Evolutionary conservation across 2,329 filamentous ascomycete genomes (phyloP).

Genomic region (Talaromyces sp.): DNA sequence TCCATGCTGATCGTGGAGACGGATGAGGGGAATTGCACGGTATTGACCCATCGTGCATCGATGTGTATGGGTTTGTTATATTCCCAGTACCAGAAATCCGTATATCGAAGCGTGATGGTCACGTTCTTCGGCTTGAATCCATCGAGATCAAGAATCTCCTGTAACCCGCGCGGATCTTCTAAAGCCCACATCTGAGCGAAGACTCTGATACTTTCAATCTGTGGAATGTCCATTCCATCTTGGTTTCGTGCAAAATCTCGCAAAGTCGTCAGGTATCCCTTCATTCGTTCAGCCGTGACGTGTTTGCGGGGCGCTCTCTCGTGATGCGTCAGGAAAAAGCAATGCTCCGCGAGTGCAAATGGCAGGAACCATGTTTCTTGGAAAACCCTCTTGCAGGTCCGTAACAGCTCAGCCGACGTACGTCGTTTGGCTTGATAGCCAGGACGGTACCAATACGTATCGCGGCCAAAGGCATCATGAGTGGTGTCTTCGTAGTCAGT

Average conservation of each 20-base stretch:
- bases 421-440: slow-evolving; percentile 38
- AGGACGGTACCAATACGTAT: slow-evolving; percentile 42
- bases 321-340: slow-evolving; percentile 35
- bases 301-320: slow-evolving; percentile 32
- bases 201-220: slow-evolving; percentile 35
- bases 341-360: slow-evolving; percentile 39
- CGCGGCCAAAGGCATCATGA: slow-evolving; percentile 24
- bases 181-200: slow-evolving; percentile 46
- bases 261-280: slow-evolving; percentile 22
- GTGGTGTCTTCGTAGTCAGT: slow-evolving; percentile 36
- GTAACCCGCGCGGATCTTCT: slow-evolving; percentile 28
- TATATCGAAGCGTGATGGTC: slow-evolving; percentile 48
- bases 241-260: slow-evolving; percentile 20
- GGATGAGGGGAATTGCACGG: slow-evolving; percentile 29
- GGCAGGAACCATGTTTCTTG: slow-evolving; percentile 45
- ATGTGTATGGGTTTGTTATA: slow-evolving; percentile 35
- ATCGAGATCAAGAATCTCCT: slow-evolving; percentile 25
- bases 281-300: slow-evolving; percentile 16
- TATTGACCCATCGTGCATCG: slow-evolving; percentile 37
- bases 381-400: slow-evolving; percentile 44
- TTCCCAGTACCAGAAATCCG: slow-evolving; percentile 51
- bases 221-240: slow-evolving; percentile 18
- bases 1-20: slow-evolving; percentile 44
- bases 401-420: slow-evolving; percentile 40
- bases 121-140: slow-evolving; percentile 37